Conservation (phyloP, 176 grass and related monocot genomes). For the Phoenix dactylifera region DNA sequence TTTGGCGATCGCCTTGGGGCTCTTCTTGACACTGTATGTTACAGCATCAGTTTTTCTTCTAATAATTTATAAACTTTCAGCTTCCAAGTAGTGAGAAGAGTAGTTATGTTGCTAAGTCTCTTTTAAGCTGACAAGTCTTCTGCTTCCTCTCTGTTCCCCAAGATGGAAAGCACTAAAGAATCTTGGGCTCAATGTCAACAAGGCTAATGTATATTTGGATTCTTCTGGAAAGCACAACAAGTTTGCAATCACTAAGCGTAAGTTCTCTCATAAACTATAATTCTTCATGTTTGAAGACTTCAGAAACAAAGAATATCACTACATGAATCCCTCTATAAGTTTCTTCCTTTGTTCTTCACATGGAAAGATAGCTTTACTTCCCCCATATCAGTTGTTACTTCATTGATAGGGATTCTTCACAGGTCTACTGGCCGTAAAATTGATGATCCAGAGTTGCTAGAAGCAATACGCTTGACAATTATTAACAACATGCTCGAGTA, state of each 20-base stretch:
- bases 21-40: conserved; percentile 93
- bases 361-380: conserved; percentile 31
- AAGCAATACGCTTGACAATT: conserved; percentile 88
- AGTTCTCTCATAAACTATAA: conserved; percentile 20
- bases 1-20: conserved; percentile 95
- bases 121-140: conserved; percentile 17
- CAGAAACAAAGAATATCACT: too few species aligned
- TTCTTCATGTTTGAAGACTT: too few species aligned
- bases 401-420: conserved; percentile 17
- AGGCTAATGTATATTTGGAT: conserved; percentile 89
- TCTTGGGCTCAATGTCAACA: conserved; percentile 85
- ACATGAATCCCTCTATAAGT: conserved; percentile 23
- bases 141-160: conserved; percentile 19
- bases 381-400: conserved; percentile 35
- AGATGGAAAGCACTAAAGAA: conserved; percentile 92
- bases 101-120: not conserved
- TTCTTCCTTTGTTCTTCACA: conserved; percentile 13
- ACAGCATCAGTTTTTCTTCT: conserved; percentile 8
- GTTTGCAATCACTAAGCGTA: conserved; percentile 74
- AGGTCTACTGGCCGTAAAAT: conserved; percentile 96
- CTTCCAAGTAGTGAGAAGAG: too few species aligned
- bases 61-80: not conserved
- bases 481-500: conserved; percentile 91
- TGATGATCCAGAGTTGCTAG: conserved; percentile 85
- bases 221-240: conserved; percentile 88